phyloP scores from a whole-genome alignment of 192 early-diverging fungal species.

The Entomortierella chlamydospora region DNA sequence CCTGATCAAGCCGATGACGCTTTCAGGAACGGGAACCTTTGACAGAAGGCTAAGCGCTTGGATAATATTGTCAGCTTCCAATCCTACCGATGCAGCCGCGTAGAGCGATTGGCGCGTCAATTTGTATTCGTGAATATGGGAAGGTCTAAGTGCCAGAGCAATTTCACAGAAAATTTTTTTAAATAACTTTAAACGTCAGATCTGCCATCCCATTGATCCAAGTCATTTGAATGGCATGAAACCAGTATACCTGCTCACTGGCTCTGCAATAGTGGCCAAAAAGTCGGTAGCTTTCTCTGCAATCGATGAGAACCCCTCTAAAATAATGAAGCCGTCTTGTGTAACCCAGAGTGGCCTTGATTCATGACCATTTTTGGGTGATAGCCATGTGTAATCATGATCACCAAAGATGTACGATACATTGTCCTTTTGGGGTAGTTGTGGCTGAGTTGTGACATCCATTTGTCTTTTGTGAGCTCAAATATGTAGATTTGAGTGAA shows the following conservation, averaged over 20 bases:
- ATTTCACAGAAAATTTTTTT: no score
- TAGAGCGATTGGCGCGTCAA: conserved; percentile 95
- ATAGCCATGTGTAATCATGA: conserved; percentile 80
- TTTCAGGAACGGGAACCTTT: conserved; percentile 85
- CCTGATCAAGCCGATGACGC: conserved; percentile 80
- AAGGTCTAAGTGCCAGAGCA: conserved; percentile 55
- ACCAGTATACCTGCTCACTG: conserved; percentile 88
- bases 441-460: conserved; percentile 25
- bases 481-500: no score
- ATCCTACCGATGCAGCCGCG: conserved; percentile 97
- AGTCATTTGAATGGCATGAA: no score
- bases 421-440: conserved; percentile 54
- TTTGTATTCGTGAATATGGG: conserved; percentile 92
- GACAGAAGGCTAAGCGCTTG: conserved; percentile 89
- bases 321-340: conserved; percentile 84
- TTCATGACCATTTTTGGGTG: conserved; percentile 88
- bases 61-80: conserved; percentile 92
- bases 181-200: background rate
- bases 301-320: conserved; percentile 98
- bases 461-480: no score
- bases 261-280: conserved; percentile 96
- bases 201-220: background rate
- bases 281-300: conserved; percentile 97
- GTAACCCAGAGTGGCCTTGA: conserved; percentile 93
- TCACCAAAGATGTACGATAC: conserved; percentile 74